phyloP scores from a whole-genome alignment of 768 basidiomycete genomes.

The Pisolithus orientalis region DNA sequence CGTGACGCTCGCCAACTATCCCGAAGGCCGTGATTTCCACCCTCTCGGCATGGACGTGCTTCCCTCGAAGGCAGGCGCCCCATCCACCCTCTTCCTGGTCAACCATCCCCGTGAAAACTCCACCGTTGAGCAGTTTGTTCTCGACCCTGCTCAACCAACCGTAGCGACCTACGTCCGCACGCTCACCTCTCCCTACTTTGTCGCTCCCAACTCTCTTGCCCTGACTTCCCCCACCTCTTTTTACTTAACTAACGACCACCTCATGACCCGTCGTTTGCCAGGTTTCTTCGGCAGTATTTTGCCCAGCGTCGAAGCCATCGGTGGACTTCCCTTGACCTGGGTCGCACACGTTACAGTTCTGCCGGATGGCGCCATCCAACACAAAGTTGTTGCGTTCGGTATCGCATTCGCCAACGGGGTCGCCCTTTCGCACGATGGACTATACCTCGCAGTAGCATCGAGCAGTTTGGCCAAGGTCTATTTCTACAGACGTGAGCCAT shows the following conservation, averaged over 20 bases:
- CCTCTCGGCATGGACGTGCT: conserved; percentile 61
- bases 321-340: conserved; percentile 54
- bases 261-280: conserved; percentile 57
- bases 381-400: conserved; percentile 38
- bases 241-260: conserved; percentile 70
- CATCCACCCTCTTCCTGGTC: conserved; percentile 56
- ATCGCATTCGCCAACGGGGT: conserved; percentile 68
- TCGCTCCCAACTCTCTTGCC: conserved; percentile 63
- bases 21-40: conserved; percentile 57
- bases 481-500: conserved; percentile 45
- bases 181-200: conserved; percentile 49
- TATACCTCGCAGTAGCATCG: conserved; percentile 51
- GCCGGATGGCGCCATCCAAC: conserved; percentile 24
- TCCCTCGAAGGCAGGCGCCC: conserved; percentile 41
- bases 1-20: conserved; percentile 46
- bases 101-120: conserved; percentile 62
- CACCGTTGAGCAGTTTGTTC: conserved; percentile 60
- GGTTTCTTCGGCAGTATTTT: conserved; percentile 40
- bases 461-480: conserved; percentile 41
- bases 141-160: conserved; percentile 39
- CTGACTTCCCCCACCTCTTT: conserved; percentile 62
- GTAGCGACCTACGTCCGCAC: conserved; percentile 54
- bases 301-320: conserved; percentile 48
- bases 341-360: conserved; percentile 49
- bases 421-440: conserved; percentile 45